Conservation (phyloP, 192 early-diverging fungal species). For the Coemansia aciculifera region DNA sequence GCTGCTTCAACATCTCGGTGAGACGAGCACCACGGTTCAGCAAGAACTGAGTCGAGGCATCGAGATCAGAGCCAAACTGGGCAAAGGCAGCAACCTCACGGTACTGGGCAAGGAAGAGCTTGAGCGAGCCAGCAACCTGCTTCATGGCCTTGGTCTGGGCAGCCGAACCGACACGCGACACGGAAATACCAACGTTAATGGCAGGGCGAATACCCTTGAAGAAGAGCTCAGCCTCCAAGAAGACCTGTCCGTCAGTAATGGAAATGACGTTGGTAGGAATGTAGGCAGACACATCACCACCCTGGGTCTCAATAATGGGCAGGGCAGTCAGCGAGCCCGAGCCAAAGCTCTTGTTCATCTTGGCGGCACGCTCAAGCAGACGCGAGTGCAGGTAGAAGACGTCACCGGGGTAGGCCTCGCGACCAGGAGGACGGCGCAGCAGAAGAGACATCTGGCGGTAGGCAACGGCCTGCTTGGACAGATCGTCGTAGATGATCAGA, state of each 20-base stretch:
- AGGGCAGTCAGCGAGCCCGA: slow-evolving; percentile 97
- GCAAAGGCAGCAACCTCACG: slow-evolving; percentile 99
- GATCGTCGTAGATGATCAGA: slow-evolving; percentile 99
- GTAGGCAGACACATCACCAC: slow-evolving; percentile 99
- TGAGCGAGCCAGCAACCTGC: slow-evolving; percentile 99
- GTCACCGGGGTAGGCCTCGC: slow-evolving; percentile 99
- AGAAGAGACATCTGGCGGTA: slow-evolving; percentile 99
- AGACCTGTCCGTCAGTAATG: slow-evolving; percentile 99
- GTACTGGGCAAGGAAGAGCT: slow-evolving; percentile 99
- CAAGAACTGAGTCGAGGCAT: slow-evolving; percentile 99
- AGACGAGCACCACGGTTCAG: slow-evolving; percentile 99
- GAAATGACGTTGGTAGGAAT: slow-evolving; percentile 99
- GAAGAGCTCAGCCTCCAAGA: slow-evolving; percentile 99
- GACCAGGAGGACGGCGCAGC: slow-evolving; percentile 99
- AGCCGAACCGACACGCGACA: slow-evolving; percentile 99
- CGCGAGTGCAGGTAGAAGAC: slow-evolving; percentile 99
- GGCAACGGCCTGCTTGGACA: slow-evolving; percentile 99
- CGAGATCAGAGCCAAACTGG: slow-evolving; percentile 99
- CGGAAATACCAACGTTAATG: slow-evolving; percentile 99
- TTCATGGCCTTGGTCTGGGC: slow-evolving; percentile 99
- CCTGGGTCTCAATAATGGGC: slow-evolving; percentile 99
- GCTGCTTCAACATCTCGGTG: slow-evolving; percentile 99
- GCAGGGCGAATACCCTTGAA: slow-evolving; percentile 99
- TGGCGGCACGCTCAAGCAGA: slow-evolving; percentile 98
- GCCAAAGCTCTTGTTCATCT: slow-evolving; percentile 97